Conservation (phyloP, 305 asterid species). For the Fraxinus floribunda region DNA sequence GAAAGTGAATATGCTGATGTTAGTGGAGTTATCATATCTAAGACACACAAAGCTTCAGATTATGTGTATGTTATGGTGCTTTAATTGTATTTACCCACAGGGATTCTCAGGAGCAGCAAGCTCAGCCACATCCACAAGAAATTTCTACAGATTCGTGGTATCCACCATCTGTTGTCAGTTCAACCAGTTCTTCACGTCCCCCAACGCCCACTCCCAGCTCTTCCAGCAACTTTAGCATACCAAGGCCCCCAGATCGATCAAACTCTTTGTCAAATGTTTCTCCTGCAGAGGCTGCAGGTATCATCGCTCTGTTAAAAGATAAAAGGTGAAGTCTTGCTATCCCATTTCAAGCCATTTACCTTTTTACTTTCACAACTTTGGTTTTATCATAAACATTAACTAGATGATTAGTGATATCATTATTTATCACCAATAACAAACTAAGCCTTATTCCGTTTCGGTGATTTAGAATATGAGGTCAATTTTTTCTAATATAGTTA, state of each 20-base stretch:
- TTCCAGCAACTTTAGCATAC: constrained; percentile 43
- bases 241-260: constrained; percentile 56
- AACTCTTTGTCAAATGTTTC: constrained; percentile 64
- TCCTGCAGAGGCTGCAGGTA: constrained; percentile 83
- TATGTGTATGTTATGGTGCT: background rate
- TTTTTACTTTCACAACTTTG: background rate
- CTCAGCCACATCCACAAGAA: constrained; percentile 64
- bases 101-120: constrained; percentile 79
- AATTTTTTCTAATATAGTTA: background rate
- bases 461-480: background rate
- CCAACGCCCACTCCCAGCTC: constrained; percentile 57
- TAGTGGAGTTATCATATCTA: background rate
- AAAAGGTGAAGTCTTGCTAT: constrained; percentile 54
- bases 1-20: background rate
- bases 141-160: constrained; percentile 68
- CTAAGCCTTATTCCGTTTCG: background rate
- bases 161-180: constrained; percentile 58
- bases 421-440: background rate
- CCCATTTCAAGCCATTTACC: background rate
- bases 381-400: background rate
- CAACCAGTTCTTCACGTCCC: constrained; percentile 60
- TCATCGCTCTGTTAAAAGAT: constrained; percentile 59
- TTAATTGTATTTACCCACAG: constrained; percentile 30
- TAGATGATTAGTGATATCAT: background rate
- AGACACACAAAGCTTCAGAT: background rate